A percentile compares a stretch with the other conserved stretches of the same genome.
phyloP scores from a whole-genome alignment of 2,329 filamentous ascomycete genomes.

The Cadophora sp. region DNA sequence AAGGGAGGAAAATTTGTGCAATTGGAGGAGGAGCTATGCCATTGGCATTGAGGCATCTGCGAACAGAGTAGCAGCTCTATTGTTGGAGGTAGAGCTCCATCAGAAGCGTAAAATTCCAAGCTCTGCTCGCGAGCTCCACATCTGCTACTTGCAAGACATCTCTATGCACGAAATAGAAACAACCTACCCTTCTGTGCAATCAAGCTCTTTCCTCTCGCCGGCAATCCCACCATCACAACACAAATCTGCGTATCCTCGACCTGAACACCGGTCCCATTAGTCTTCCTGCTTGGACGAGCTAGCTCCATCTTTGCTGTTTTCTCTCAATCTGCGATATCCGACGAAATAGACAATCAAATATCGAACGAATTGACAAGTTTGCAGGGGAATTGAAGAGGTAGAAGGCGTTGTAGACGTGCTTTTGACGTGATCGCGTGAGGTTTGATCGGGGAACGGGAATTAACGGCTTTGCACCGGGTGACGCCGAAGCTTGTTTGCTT shows the following conservation, averaged over 20 bases:
- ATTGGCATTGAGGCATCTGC: neutral
- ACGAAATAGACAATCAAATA: slow-evolving; percentile 8
- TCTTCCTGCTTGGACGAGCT: slow-evolving; percentile 38
- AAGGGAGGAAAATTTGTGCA: neutral
- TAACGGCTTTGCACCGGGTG: slow-evolving; percentile 29
- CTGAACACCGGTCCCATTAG: slow-evolving; percentile 78
- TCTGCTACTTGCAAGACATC: neutral
- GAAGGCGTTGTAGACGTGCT: slow-evolving; percentile 1
- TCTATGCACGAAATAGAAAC: neutral
- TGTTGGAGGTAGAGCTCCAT: neutral
- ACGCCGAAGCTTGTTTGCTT: slow-evolving; percentile 4
- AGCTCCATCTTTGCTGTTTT: slow-evolving; percentile 31
- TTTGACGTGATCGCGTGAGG: slow-evolving; percentile 35
- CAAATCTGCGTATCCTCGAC: slow-evolving; percentile 96
- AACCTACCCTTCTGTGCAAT: slow-evolving; percentile 92
- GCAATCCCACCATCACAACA: slow-evolving; percentile 98
- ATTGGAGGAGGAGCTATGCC: neutral
- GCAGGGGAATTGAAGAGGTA: neutral
- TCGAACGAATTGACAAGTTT: slow-evolving; percentile 14
- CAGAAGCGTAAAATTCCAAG: neutral
- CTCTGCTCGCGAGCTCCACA: slow-evolving; percentile 3
- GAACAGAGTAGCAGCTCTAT: neutral
- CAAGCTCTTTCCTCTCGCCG: slow-evolving; percentile 93
- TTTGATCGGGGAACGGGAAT: slow-evolving; percentile 26
- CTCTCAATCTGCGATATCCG: neutral